Evolutionary conservation across 768 basidiomycete species (phyloP).

Genomic region (Tylopilus sp.): DNA sequence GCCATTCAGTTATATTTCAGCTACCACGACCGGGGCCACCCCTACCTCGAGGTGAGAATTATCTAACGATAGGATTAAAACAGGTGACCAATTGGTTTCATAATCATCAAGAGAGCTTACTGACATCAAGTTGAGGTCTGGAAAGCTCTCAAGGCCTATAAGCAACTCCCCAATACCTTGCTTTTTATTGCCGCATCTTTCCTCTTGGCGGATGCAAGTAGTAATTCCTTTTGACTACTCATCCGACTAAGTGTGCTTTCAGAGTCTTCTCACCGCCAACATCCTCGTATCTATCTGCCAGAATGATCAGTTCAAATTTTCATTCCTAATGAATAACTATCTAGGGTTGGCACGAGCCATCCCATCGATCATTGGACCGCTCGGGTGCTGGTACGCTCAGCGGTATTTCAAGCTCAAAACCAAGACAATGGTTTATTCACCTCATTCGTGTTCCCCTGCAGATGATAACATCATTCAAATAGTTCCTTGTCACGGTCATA

Average conservation of each 20-base stretch:
- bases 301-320: slow-evolving; percentile 77
- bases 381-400: slow-evolving; percentile 85
- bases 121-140: slow-evolving; percentile 53
- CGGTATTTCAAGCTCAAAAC: slow-evolving; percentile 73
- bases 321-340: slow-evolving; percentile 79
- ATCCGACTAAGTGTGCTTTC: neutral
- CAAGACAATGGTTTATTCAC: slow-evolving; percentile 64
- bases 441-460: neutral
- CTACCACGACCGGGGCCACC: slow-evolving; percentile 79
- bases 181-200: slow-evolving; percentile 74
- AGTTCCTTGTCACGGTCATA: slow-evolving; percentile 78
- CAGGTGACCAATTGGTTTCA: slow-evolving; percentile 42
- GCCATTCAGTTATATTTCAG: slow-evolving; percentile 69
- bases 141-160: slow-evolving; percentile 70
- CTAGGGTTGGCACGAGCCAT: slow-evolving; percentile 73
- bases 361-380: slow-evolving; percentile 66
- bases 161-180: slow-evolving; percentile 77
- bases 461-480: neutral
- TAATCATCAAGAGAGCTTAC: neutral
- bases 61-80: slow-evolving; percentile 83
- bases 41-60: slow-evolving; percentile 71
- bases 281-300: slow-evolving; percentile 75
- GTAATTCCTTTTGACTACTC: neutral
- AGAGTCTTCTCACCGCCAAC: slow-evolving; percentile 83
- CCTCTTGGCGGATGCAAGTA: slow-evolving; percentile 68